Conservation (phyloP, 768 basidiomycete species). For the Xerocomellus intermedius region DNA sequence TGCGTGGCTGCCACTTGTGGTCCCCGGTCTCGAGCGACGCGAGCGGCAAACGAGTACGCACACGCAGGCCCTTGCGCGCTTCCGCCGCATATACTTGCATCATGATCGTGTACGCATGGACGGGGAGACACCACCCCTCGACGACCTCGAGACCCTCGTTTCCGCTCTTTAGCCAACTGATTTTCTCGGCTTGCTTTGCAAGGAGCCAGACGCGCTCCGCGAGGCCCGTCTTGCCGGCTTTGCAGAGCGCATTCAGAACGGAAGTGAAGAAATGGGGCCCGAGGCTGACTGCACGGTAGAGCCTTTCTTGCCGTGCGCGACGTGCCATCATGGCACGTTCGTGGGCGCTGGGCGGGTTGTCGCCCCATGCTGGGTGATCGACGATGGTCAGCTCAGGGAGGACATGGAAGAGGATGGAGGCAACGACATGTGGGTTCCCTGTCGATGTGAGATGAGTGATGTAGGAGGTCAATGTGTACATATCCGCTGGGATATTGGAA, state of each 20-base stretch:
- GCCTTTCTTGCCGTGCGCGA: conserved; percentile 28
- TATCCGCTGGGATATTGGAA: conserved; percentile 35
- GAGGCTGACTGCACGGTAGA: conserved; percentile 44
- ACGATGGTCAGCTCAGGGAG: conserved; percentile 51
- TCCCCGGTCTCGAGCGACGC: conserved; percentile 3
- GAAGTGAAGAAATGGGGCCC: conserved; percentile 62
- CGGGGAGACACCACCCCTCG: conserved; percentile 62
- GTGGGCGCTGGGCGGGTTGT: conserved; percentile 21
- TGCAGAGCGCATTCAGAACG: conserved; percentile 59
- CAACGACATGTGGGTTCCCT: conserved; percentile 45
- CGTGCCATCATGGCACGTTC: conserved; percentile 28
- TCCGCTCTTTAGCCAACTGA: conserved; percentile 44
- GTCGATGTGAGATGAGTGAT: conserved; percentile 52
- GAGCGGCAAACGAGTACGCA: conserved; percentile 7
- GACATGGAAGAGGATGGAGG: conserved; percentile 47
- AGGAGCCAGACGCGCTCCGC: conserved; percentile 66
- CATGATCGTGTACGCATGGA: conserved; percentile 73
- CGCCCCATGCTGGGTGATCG: conserved; percentile 40
- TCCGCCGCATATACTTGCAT: conserved; percentile 56
- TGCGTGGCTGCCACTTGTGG: conserved; percentile 18
- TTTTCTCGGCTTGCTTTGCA: conserved; percentile 55
- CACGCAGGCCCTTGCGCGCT: conserved; percentile 32
- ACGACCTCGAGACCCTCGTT: conserved; percentile 19
- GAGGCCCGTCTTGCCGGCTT: conserved; percentile 50
- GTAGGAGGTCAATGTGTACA: conserved; percentile 49